Evolutionary conservation across 495 filamentous ascomycete species (phyloP).

Genomic region (Neurospora sp.): DNA sequence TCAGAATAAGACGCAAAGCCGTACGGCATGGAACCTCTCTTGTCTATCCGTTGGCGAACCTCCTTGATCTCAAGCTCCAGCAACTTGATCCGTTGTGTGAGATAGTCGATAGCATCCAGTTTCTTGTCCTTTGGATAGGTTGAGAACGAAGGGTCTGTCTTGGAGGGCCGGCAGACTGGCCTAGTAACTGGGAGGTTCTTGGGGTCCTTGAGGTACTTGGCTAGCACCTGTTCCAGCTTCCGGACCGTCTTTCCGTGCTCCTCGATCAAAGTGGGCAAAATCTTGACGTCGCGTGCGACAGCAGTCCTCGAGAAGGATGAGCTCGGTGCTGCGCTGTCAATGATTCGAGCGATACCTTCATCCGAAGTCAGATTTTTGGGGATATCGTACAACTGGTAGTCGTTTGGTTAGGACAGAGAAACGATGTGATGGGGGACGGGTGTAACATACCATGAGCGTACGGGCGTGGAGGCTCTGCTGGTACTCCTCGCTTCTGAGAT

Average conservation of each 20-base stretch:
- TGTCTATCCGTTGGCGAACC: slow-evolving; percentile 70
- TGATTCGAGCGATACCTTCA: slow-evolving; percentile 75
- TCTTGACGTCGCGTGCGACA: slow-evolving; percentile 85
- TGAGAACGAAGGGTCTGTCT: slow-evolving; percentile 50
- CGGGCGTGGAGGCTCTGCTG: slow-evolving; percentile 79
- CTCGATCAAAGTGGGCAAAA: slow-evolving; percentile 71
- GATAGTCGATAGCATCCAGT: slow-evolving; percentile 89
- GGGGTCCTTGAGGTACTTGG: slow-evolving; percentile 84
- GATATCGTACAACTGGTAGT: slow-evolving; percentile 66
- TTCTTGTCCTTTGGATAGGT: slow-evolving; percentile 55
- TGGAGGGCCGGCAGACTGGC: slow-evolving; percentile 68
- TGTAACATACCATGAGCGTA: slow-evolving; percentile 64
- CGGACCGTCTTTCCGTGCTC: slow-evolving; percentile 75
- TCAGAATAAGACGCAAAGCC: slow-evolving; percentile 90
- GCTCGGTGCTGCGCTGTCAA: slow-evolving; percentile 63
- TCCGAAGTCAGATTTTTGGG: slow-evolving; percentile 63
- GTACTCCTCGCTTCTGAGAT: slow-evolving; percentile 84
- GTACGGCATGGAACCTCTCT: slow-evolving; percentile 76
- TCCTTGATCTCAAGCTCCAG: slow-evolving; percentile 79
- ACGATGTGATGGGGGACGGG: background rate
- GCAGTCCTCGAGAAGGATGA: slow-evolving; percentile 67
- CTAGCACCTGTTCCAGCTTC: slow-evolving; percentile 68
- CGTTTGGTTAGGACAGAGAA: slow-evolving; percentile 10
- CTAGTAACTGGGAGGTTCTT: slow-evolving; percentile 67
- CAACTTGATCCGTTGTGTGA: slow-evolving; percentile 72